Evolutionary conservation across 441 rosid species (phyloP).

Genomic region (Syzygium malaccense): DNA sequence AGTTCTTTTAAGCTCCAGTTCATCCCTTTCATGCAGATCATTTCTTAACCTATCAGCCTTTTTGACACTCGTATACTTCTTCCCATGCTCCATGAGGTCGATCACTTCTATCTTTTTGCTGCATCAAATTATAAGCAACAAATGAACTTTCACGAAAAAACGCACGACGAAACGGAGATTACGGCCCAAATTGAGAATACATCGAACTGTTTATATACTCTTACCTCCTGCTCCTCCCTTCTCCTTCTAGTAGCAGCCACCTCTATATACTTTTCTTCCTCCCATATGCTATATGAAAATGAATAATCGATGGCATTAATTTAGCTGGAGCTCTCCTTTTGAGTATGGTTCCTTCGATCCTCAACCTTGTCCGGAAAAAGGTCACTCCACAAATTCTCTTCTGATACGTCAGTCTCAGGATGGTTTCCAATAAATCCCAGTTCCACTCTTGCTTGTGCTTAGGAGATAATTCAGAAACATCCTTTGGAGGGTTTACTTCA

Average conservation of each 20-base stretch:
- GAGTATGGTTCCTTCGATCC: constrained; percentile 57
- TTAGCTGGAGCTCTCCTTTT: constrained; percentile 28
- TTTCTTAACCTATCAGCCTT: constrained; percentile 67
- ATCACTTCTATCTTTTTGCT: constrained; percentile 68
- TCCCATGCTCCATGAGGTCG: constrained; percentile 89
- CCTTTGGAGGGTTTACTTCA: constrained; percentile 62
- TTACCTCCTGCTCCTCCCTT: constrained; percentile 86
- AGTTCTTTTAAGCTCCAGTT: constrained; percentile 81
- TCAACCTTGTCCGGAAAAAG: constrained; percentile 50
- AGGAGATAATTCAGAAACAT: constrained; percentile 36
- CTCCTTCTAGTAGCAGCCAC: constrained; percentile 39
- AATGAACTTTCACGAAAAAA: not conserved
- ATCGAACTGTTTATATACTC: not conserved
- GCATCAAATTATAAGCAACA: constrained; percentile 20
- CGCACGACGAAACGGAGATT: not conserved
- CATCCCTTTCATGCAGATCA: constrained; percentile 84
- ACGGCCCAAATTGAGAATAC: not conserved
- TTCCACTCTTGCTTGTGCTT: constrained; percentile 61
- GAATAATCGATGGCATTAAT: constrained; percentile 34
- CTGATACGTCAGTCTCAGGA: constrained; percentile 26
- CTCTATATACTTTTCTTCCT: constrained; percentile 45
- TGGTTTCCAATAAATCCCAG: constrained; percentile 55
- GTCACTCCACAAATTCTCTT: constrained; percentile 41
- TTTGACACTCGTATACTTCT: constrained; percentile 78
- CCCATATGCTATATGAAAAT: constrained; percentile 79